Percentiles rank a stretch among this genome's conserved stretches.
Conservation (phyloP, 2,329 filamentous ascomycete genomes). For the Blastomyces emzantsi region DNA sequence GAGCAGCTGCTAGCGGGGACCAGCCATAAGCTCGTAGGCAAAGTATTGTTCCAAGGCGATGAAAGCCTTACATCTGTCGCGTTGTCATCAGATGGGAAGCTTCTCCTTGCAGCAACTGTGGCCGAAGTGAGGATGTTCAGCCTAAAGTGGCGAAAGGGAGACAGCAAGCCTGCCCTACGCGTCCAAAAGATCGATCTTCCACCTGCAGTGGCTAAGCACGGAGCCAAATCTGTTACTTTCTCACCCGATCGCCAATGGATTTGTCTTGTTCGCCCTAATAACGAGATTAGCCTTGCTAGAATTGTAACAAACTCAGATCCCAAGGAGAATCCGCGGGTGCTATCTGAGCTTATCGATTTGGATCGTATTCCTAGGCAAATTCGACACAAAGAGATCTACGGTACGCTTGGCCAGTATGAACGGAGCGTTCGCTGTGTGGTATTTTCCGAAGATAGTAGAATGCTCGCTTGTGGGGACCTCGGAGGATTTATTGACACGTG, state of each 20-base stretch:
- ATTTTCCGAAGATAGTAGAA: conserved; percentile 71
- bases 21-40: conserved; percentile 50
- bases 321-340: conserved; percentile 35
- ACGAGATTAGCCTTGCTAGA: conserved; percentile 47
- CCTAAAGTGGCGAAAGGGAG: conserved; percentile 46
- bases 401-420: conserved; percentile 66
- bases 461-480: conserved; percentile 71
- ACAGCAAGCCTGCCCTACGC: conserved; percentile 52
- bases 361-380: conserved; percentile 29
- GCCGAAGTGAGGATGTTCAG: conserved; percentile 70
- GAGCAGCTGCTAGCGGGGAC: conserved; percentile 34
- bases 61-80: conserved; percentile 71
- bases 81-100: conserved; percentile 60
- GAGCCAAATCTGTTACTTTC: conserved; percentile 56
- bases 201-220: conserved; percentile 46
- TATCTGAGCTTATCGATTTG: conserved; percentile 38
- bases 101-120: conserved; percentile 68
- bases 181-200: conserved; percentile 63
- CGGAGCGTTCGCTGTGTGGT: conserved; percentile 62
- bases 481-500: conserved; percentile 83
- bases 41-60: conserved; percentile 59
- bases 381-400: conserved; percentile 45
- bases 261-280: conserved; percentile 50
- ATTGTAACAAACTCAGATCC: conserved; percentile 35
- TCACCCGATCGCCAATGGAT: conserved; percentile 42